Evolutionary conservation across 208 protist species (phyloP), one percentile per base, ranked within the genome.

Genomic region (Trypanosoma theileri): DNA sequence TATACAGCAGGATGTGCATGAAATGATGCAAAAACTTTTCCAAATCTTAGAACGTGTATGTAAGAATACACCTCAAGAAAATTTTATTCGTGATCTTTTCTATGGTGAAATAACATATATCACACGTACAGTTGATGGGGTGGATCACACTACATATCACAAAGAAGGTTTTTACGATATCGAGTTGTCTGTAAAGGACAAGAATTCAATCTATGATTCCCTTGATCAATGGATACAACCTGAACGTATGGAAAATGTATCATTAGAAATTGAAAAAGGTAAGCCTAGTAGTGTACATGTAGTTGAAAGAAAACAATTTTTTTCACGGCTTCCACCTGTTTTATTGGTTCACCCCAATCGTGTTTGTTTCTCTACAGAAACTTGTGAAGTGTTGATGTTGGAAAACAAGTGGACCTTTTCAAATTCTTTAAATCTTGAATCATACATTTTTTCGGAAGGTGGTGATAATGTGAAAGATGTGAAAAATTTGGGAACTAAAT

Each of bases 1-100:
- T 31, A 66, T 87, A 31, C 95, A 97, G 79, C 95, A 98, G 69
- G 93, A 97, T 59, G 89, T 92, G 51, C 91, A 96, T 61, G 91
- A 97, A 69, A 64, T 97, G 61, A 80, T 83, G 50, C 89, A 93
- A 73, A 82, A 92, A 58, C 77, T 97, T 19, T 93, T 95, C 63
- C 91, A 96, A 71, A 75, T 58, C 22, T 73, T 97, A 21, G 86
- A 95, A 71, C 86, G 54, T 63, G 77, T 74, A 41, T 74, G 94
- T 54, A 93, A 94, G 69, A 81, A 82, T 19, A 96, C 89, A 14
- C 74, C 80, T 4, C 42, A 91, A 12, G 80, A 87, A 51, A 62
- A 81, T 62, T 75, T 93, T 58, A 91, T 95, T 56, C 73, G 76
- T 8, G 76, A 92, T 63, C 55, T 93, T 60, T 96, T 97, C 58